Evolutionary conservation across 768 basidiomycete genomes (phyloP).

Genomic region (Nevesoporus exiguus): DNA sequence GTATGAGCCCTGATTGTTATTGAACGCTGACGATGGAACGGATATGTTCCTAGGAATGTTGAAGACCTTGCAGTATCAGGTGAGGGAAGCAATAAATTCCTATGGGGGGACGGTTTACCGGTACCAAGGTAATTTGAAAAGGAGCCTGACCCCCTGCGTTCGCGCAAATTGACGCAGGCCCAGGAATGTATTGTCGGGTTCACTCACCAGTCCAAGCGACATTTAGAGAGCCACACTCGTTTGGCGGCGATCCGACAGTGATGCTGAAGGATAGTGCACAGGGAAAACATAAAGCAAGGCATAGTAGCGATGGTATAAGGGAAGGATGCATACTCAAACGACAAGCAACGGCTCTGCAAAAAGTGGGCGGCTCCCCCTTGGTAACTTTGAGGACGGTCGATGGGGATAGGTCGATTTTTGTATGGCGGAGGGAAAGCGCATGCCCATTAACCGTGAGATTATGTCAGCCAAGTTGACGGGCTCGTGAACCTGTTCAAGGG

Average conservation of each 20-base stretch:
- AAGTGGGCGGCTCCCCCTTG: slow-evolving; percentile 6
- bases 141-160: slow-evolving; percentile 55
- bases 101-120: slow-evolving; percentile 37
- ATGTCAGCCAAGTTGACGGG: slow-evolving; percentile 17
- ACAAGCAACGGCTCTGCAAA: slow-evolving; percentile 11
- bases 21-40: slow-evolving; percentile 54
- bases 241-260: slow-evolving; percentile 42
- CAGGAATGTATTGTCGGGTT: background rate
- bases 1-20: slow-evolving; percentile 52
- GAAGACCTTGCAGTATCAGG: slow-evolving; percentile 41
- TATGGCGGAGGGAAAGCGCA: background rate
- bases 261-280: slow-evolving; percentile 42
- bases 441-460: slow-evolving; percentile 1
- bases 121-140: slow-evolving; percentile 46
- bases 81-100: slow-evolving; percentile 1
- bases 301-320: slow-evolving; percentile 23
- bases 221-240: slow-evolving; percentile 59
- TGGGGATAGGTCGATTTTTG: slow-evolving; percentile 8
- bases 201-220: slow-evolving; percentile 61
- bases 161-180: background rate
- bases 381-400: slow-evolving; percentile 2
- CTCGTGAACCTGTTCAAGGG: background rate
- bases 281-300: slow-evolving; percentile 20
- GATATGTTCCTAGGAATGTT: slow-evolving; percentile 50
- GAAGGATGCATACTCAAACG: slow-evolving; percentile 28